Evolutionary conservation across 2,329 filamentous ascomycete genomes (phyloP).

Genomic region (Cercospora canescens): DNA sequence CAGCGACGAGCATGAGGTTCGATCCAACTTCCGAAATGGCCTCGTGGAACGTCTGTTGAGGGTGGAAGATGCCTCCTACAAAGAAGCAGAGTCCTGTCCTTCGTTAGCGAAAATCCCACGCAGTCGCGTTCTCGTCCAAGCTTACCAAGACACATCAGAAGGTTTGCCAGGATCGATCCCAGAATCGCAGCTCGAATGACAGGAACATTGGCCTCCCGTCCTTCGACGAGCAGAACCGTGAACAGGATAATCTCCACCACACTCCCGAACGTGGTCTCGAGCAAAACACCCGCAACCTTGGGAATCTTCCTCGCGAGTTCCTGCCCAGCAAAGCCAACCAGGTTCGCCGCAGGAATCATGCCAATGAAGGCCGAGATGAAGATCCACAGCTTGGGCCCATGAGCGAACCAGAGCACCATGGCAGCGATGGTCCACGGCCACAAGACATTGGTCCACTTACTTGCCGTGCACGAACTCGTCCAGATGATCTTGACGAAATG

Average conservation of each 20-base stretch:
- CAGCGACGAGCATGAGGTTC: conserved; percentile 74
- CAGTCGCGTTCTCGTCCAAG: not conserved
- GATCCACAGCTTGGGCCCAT: conserved; percentile 41
- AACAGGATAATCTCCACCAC: conserved; percentile 82
- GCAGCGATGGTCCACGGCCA: conserved; percentile 53
- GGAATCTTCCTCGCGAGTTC: conserved; percentile 73
- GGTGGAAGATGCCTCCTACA: conserved; percentile 67
- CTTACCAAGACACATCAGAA: conserved; percentile 74
- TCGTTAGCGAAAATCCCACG: not conserved
- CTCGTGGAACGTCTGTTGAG: conserved; percentile 71
- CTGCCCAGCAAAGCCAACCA: conserved; percentile 64
- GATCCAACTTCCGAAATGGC: conserved; percentile 78
- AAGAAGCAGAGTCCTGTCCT: conserved; percentile 66
- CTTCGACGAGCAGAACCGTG: conserved; percentile 63
- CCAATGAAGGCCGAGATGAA: conserved; percentile 53
- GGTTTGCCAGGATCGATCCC: conserved; percentile 77
- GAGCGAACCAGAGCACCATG: conserved; percentile 47
- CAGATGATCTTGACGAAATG: conserved; percentile 48
- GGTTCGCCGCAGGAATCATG: conserved; percentile 52
- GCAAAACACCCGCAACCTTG: conserved; percentile 66
- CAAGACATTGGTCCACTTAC: conserved; percentile 50
- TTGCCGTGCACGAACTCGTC: conserved; percentile 47
- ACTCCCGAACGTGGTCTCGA: conserved; percentile 59
- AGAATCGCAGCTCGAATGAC: conserved; percentile 82
- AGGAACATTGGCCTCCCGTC: conserved; percentile 33